phyloP scores from a whole-genome alignment of 2,329 filamentous ascomycete species.

The Fusarium xyrophilum region DNA sequence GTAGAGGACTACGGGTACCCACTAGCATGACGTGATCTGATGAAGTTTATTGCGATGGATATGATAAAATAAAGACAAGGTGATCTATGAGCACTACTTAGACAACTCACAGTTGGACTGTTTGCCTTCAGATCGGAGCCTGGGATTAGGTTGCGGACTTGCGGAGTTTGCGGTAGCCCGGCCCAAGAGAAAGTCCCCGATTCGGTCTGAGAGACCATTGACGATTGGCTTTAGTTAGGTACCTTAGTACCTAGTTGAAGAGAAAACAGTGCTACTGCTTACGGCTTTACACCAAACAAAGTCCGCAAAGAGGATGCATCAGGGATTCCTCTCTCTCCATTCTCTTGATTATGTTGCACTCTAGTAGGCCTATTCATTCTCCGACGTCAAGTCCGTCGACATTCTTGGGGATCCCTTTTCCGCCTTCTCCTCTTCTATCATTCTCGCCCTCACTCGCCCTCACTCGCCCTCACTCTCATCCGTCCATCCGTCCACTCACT shows the following conservation, averaged over 20 bases:
- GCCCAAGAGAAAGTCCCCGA: constrained; percentile 10
- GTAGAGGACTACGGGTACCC: background rate
- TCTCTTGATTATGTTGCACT: background rate
- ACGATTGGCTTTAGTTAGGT: background rate
- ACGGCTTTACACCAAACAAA: constrained; percentile 17
- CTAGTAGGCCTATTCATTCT: constrained; percentile 6
- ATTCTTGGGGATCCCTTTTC: constrained; percentile 1
- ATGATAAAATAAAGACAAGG: constrained; percentile 21
- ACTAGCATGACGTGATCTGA: background rate
- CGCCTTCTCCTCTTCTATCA: constrained; percentile 10
- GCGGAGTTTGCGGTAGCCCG: constrained; percentile 37
- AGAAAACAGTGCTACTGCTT: constrained; percentile 5
- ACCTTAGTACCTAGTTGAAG: background rate
- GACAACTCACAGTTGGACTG: background rate
- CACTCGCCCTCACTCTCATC: background rate
- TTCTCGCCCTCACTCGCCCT: background rate
- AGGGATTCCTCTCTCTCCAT: background rate
- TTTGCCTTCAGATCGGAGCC: constrained; percentile 30
- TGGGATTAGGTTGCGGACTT: constrained; percentile 43
- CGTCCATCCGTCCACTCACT: background rate
- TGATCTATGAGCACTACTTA: background rate
- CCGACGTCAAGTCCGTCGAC: constrained; percentile 23
- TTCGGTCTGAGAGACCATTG: constrained; percentile 18
- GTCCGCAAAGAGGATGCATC: constrained; percentile 9
- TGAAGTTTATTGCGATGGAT: background rate